A percentile compares a stretch with the other conserved stretches of the same genome.
Conservation (phyloP, 192 early-diverging fungal genomes). For the Haplosporangium gracile region DNA sequence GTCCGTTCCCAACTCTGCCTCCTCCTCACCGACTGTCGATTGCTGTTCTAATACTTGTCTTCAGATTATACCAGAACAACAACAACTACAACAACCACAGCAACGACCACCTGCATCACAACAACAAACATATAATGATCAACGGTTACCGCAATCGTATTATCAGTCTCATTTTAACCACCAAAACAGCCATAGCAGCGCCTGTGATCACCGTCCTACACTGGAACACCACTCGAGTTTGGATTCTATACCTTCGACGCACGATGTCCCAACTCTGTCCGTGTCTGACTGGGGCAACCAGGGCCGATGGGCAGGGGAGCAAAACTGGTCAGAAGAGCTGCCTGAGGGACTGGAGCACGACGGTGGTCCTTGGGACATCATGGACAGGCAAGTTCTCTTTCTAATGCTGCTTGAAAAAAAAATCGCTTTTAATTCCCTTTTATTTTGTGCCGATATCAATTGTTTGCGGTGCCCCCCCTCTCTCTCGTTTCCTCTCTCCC, state of each 20-base stretch:
- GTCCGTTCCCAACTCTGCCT: constrained; percentile 16
- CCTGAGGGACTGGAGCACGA: constrained; percentile 54
- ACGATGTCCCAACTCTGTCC: constrained; percentile 35
- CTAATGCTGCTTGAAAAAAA: background rate
- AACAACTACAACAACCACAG: background rate
- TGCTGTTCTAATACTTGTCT: constrained; percentile 18
- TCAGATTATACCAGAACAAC: background rate
- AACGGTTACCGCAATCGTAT: constrained; percentile 2
- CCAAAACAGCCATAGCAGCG: constrained; percentile 11
- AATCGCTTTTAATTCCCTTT: background rate
- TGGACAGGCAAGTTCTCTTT: constrained; percentile 47
- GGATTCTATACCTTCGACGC: constrained; percentile 45
- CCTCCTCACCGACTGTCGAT: constrained; percentile 28
- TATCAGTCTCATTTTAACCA: constrained; percentile 5
- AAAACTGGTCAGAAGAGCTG: constrained; percentile 47
- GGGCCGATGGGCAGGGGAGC: constrained; percentile 44
- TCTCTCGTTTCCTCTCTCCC: too few species aligned
- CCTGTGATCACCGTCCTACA: constrained; percentile 15
- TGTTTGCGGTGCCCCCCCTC: background rate
- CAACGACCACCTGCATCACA: constrained; percentile 1
- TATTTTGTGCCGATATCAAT: constrained; percentile 2
- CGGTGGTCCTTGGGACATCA: constrained; percentile 44
- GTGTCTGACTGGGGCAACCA: constrained; percentile 51
- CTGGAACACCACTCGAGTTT: constrained; percentile 27
- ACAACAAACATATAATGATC: background rate